These are phyloP conservation scores for Neurospora terricola DNA, from an alignment of 495 filamentous ascomycete genomes.

Conservation along the genomic window DNA sequence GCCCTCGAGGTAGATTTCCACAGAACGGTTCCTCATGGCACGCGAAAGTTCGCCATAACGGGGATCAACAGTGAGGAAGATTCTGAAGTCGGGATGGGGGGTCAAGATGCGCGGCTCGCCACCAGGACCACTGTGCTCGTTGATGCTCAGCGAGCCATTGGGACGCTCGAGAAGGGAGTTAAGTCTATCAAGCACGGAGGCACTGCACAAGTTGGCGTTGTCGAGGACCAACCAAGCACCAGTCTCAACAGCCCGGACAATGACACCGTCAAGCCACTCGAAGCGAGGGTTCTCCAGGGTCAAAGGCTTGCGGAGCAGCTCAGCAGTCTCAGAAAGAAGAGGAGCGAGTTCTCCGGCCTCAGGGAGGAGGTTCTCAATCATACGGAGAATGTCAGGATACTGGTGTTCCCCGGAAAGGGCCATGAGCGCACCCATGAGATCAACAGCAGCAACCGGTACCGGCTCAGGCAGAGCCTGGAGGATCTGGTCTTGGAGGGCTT, in stretches of 20 bases:
- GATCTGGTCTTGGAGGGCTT: conserved; percentile 44
- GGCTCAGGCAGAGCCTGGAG: conserved; percentile 37
- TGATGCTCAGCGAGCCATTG: conserved; percentile 76
- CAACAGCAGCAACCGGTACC: conserved; percentile 32
- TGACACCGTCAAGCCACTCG: conserved; percentile 89
- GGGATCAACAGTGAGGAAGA: conserved; percentile 93
- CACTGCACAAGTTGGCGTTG: conserved; percentile 92
- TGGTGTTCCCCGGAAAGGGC: conserved; percentile 21
- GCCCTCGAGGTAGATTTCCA: conserved; percentile 71
- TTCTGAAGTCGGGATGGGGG: conserved; percentile 78
- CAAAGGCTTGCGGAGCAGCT: conserved; percentile 33
- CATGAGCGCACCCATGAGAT: conserved; percentile 29
- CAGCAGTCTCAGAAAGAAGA: conserved; percentile 21
- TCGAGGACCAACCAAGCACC: conserved; percentile 92
- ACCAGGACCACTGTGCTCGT: conserved; percentile 76
- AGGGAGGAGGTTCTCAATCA: conserved; percentile 20
- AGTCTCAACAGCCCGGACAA: conserved; percentile 75
- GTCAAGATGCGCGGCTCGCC: conserved; percentile 71
- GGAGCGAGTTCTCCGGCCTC: conserved; percentile 18
- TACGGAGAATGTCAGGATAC: conserved; percentile 19
- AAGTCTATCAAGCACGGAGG: conserved; percentile 86
- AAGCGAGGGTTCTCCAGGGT: conserved; percentile 64
- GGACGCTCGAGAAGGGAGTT: conserved; percentile 85
- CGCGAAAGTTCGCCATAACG: conserved; percentile 87
- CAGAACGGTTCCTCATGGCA: conserved; percentile 90